These are phyloP conservation scores for Cryoendolithus antarcticus DNA, from an alignment of 2,329 filamentous ascomycete species.

Conservation along the genomic window DNA sequence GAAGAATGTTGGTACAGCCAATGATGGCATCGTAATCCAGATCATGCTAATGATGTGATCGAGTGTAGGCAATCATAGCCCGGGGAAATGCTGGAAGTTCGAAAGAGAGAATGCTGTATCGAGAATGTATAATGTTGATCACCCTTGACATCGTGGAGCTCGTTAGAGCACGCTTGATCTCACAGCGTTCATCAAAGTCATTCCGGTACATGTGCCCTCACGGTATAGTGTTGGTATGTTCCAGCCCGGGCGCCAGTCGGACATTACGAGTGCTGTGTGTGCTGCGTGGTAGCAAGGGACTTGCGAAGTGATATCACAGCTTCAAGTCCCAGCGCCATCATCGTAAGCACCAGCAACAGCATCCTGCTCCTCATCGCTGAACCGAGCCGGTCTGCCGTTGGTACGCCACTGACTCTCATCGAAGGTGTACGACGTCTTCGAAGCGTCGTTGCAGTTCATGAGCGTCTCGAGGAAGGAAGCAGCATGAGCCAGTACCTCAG, in stretches of 20 bases:
- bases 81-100: slow-evolving; percentile 1
- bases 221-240: slow-evolving; percentile 3
- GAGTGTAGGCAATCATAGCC: too few species aligned
- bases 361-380: neutral
- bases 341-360: neutral
- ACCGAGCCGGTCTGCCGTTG: neutral
- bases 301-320: neutral
- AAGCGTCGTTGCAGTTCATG: slow-evolving; percentile 47
- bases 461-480: slow-evolving; percentile 68
- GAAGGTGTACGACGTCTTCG: slow-evolving; percentile 5
- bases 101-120: slow-evolving; percentile 2
- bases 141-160: neutral
- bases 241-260: slow-evolving; percentile 4
- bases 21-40: too few species aligned
- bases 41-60: too few species aligned
- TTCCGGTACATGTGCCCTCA: slow-evolving; percentile 3
- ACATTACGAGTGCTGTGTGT: neutral
- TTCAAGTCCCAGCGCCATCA: neutral
- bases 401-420: neutral
- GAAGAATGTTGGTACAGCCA: too few species aligned
- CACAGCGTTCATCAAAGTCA: slow-evolving; percentile 2
- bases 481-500: slow-evolving; percentile 61
- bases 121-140: neutral
- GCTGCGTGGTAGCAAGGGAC: neutral
- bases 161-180: slow-evolving; percentile 4